phyloP scores from a whole-genome alignment of 192 early-diverging fungal genomes.

The Neocallimastix lanati region DNA sequence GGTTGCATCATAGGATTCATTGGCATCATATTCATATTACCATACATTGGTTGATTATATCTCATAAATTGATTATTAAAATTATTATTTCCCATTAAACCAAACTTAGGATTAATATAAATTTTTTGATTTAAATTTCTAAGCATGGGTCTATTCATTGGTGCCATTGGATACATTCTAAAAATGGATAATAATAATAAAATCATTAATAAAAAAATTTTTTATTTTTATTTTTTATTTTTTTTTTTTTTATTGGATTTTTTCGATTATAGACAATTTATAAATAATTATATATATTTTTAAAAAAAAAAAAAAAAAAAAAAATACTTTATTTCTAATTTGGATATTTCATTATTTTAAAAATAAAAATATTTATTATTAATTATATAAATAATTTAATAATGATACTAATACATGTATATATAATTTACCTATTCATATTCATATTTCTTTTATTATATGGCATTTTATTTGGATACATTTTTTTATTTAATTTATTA shows the following conservation, averaged over 20 bases:
- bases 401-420: too few species aligned
- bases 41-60: neutral
- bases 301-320: too few species aligned
- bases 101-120: neutral
- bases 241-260: too few species aligned
- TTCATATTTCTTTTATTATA: neutral
- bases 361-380: too few species aligned
- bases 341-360: too few species aligned
- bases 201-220: too few species aligned
- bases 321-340: too few species aligned
- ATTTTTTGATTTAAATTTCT: neutral
- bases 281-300: too few species aligned
- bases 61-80: neutral
- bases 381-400: too few species aligned
- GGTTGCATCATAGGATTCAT: neutral
- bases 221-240: too few species aligned
- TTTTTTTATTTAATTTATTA: neutral
- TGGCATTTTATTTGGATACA: neutral
- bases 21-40: neutral
- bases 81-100: neutral
- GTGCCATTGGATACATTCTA: neutral
- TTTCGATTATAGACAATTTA: too few species aligned
- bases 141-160: neutral
- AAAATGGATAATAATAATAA: too few species aligned
- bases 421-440: neutral